Percentiles rank a stretch among this genome's conserved stretches.
phyloP scores from a whole-genome alignment of 345 rosid species.

The Adansonia digitata region DNA sequence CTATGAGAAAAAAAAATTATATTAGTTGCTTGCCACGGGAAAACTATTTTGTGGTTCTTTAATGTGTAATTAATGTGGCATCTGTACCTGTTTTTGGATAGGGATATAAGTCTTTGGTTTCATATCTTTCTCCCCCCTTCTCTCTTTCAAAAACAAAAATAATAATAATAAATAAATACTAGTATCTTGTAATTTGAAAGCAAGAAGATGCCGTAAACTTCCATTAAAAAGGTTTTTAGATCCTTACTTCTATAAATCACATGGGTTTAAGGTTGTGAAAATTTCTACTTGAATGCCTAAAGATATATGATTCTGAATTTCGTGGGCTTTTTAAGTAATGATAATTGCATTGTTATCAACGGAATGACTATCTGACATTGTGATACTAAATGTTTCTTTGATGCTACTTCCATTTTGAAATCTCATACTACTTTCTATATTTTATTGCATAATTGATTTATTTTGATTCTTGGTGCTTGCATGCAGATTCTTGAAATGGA shows the following conservation, averaged over 20 bases:
- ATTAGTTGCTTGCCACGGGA: not conserved
- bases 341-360: not conserved
- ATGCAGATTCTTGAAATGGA: constrained; percentile 97
- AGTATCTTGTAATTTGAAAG: not conserved
- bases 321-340: not conserved
- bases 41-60: not conserved
- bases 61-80: not conserved
- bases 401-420: not conserved
- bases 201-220: not conserved
- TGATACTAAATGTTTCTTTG: not conserved
- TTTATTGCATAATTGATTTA: not conserved
- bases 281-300: not conserved
- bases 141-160: not conserved
- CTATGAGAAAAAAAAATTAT: not conserved
- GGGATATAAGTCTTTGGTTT: not conserved
- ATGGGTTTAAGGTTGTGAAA: not conserved
- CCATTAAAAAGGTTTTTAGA: not conserved
- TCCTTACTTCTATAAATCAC: not conserved
- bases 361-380: not conserved
- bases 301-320: not conserved
- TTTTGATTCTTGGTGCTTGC: constrained; percentile 14
- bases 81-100: not conserved
- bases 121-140: not conserved
- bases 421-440: not conserved
- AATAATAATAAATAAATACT: not conserved